Conservation (phyloP, 2,329 filamentous ascomycete genomes). For the Aspergillus neotritici region DNA sequence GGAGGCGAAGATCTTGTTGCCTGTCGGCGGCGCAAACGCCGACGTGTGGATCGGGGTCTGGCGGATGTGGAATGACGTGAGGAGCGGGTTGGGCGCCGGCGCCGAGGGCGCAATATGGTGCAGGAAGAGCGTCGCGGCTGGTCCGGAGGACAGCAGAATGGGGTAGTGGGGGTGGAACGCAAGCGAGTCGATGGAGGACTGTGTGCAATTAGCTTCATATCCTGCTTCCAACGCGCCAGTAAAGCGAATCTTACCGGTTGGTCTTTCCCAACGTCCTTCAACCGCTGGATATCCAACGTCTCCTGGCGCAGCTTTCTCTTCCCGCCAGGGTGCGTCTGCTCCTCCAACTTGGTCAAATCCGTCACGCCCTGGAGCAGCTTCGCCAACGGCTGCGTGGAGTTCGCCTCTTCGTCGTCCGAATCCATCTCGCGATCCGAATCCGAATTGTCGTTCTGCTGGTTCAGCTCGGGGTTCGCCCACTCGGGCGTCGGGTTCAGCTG, state of each 20-base stretch:
- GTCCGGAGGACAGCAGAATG: slow-evolving; percentile 82
- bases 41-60: slow-evolving; percentile 79
- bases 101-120: slow-evolving; percentile 79
- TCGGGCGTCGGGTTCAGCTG: slow-evolving; percentile 56
- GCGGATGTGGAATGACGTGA: slow-evolving; percentile 84
- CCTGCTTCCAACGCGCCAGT: background rate
- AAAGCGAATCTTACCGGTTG: slow-evolving; percentile 53
- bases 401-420: slow-evolving; percentile 52
- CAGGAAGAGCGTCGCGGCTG: slow-evolving; percentile 76
- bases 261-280: slow-evolving; percentile 73
- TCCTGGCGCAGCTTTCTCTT: slow-evolving; percentile 75
- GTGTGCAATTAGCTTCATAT: background rate
- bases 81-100: slow-evolving; percentile 75
- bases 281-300: slow-evolving; percentile 81
- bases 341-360: slow-evolving; percentile 53
- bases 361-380: slow-evolving; percentile 70
- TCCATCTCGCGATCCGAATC: slow-evolving; percentile 46
- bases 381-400: slow-evolving; percentile 72
- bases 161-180: slow-evolving; percentile 86
- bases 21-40: slow-evolving; percentile 66
- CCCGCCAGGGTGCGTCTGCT: slow-evolving; percentile 47
- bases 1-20: slow-evolving; percentile 78
- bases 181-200: slow-evolving; percentile 72
- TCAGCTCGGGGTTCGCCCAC: slow-evolving; percentile 51
- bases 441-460: slow-evolving; percentile 29